These are phyloP conservation scores for Agaricales sp. DNA, from an alignment of 1,284 basidiomycete genomes.

Conservation along the genomic window DNA sequence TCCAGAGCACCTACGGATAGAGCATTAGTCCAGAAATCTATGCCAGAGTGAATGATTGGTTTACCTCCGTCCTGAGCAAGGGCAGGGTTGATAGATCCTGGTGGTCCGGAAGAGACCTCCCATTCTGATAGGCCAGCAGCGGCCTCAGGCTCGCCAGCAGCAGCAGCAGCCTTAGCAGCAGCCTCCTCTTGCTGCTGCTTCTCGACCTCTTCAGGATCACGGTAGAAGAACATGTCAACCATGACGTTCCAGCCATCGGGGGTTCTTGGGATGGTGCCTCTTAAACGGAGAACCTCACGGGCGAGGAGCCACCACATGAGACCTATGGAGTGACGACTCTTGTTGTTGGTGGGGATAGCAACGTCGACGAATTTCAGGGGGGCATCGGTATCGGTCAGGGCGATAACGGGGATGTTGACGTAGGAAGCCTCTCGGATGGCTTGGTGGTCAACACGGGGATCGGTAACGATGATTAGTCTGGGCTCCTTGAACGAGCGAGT, in stretches of 20 bases:
- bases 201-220: conserved; percentile 98
- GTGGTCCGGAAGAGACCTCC: conserved; percentile 66
- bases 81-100: conserved; percentile 69
- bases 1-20: conserved; percentile 57
- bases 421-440: conserved; percentile 99
- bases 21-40: conserved; percentile 6
- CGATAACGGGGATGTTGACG: conserved; percentile 99
- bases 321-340: conserved; percentile 94
- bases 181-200: conserved; percentile 92
- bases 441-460: conserved; percentile 99
- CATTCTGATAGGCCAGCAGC: conserved; percentile 53
- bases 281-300: conserved; percentile 93
- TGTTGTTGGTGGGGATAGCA: conserved; percentile 99
- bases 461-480: conserved; percentile 95
- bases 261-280: conserved; percentile 85
- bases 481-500: conserved; percentile 99
- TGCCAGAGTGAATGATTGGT: conserved; percentile 13
- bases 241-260: conserved; percentile 94
- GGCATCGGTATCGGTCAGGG: conserved; percentile 97
- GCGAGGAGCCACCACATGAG: conserved; percentile 98
- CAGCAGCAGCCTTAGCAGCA: conserved; percentile 64
- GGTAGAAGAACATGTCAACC: conserved; percentile 99
- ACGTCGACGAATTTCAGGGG: conserved; percentile 96
- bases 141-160: conserved; percentile 46
- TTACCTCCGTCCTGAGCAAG: conserved; percentile 59